phyloP scores from a whole-genome alignment of 2,329 filamentous ascomycete genomes.

The Botrytis elliptica region DNA sequence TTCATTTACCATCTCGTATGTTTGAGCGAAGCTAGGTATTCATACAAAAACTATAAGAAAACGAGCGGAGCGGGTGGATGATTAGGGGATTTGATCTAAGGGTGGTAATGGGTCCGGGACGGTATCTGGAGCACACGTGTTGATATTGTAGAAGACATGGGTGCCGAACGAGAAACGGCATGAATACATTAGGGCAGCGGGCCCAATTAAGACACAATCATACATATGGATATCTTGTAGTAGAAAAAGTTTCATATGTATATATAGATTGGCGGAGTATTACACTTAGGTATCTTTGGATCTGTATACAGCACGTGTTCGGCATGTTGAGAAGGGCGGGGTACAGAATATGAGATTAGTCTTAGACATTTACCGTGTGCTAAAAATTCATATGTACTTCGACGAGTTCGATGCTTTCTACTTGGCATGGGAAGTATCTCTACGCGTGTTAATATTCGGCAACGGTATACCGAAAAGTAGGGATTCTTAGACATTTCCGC shows the following conservation, averaged over 20 bases:
- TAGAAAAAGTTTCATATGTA: not conserved
- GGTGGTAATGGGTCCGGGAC: not conserved
- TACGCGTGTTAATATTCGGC: not conserved
- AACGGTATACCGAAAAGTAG: not conserved
- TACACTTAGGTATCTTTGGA: not conserved
- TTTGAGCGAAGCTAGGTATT: not conserved
- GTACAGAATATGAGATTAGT: not conserved
- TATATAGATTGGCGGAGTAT: not conserved
- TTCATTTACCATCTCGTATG: not conserved
- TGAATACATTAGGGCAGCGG: not conserved
- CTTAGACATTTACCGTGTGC: not conserved
- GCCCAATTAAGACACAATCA: not conserved
- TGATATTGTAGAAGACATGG: not conserved
- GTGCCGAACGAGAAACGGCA: conserved; percentile 6
- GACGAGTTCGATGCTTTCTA: not conserved
- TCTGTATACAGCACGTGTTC: conserved; percentile 3
- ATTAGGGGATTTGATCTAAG: not conserved
- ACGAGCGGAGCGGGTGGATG: not conserved
- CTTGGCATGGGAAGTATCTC: not conserved
- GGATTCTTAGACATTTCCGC: conserved; percentile 8
- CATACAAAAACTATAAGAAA: not conserved
- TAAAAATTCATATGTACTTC: not conserved
- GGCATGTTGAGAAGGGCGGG: not conserved
- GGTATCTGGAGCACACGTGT: not conserved
- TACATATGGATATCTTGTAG: not conserved